Conservation (phyloP, 163 green algal genomes). For the Trebouxia gelatinosa region DNA sequence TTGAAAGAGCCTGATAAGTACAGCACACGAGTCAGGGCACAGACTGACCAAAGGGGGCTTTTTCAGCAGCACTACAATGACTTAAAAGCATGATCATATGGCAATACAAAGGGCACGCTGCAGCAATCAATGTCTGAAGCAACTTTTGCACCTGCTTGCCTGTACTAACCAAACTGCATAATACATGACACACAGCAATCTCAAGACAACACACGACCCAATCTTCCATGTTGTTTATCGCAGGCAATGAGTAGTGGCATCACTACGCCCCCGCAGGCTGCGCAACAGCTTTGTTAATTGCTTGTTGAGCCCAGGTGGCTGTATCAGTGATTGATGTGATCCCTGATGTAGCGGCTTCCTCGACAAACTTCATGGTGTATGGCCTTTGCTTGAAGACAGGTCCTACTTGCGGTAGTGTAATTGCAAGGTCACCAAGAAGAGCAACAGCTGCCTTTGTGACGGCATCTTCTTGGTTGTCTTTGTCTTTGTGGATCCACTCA, state of each 20-base stretch:
- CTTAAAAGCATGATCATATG: too few relatives aligned
- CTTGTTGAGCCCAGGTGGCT: constrained; percentile 50
- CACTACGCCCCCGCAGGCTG: constrained; percentile 1
- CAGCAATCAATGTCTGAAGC: constrained; percentile 27
- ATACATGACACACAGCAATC: neutral
- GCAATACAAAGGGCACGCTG: neutral
- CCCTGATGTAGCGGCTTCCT: constrained; percentile 21
- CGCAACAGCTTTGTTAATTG: constrained; percentile 49
- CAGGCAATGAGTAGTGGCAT: neutral
- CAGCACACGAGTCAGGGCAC: too few relatives aligned
- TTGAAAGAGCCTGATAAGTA: too few relatives aligned
- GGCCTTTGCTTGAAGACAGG: constrained; percentile 49
- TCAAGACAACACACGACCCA: neutral
- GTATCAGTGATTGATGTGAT: constrained; percentile 37
- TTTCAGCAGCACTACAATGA: too few relatives aligned
- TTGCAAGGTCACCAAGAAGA: constrained; percentile 78
- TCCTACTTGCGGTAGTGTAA: constrained; percentile 35
- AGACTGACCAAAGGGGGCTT: too few relatives aligned
- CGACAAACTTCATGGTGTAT: constrained; percentile 45
- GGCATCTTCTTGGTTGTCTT: constrained; percentile 48
- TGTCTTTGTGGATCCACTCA: constrained; percentile 62
- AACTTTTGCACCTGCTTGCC: constrained; percentile 20
- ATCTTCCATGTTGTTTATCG: neutral
- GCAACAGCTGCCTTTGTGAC: constrained; percentile 65
- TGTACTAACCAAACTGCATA: too few relatives aligned